A percentile compares a stretch with the other conserved stretches of the same genome.
These are phyloP conservation scores for Penicillium crustosum DNA, from an alignment of 2,329 filamentous ascomycete species.

Conservation along the genomic window DNA sequence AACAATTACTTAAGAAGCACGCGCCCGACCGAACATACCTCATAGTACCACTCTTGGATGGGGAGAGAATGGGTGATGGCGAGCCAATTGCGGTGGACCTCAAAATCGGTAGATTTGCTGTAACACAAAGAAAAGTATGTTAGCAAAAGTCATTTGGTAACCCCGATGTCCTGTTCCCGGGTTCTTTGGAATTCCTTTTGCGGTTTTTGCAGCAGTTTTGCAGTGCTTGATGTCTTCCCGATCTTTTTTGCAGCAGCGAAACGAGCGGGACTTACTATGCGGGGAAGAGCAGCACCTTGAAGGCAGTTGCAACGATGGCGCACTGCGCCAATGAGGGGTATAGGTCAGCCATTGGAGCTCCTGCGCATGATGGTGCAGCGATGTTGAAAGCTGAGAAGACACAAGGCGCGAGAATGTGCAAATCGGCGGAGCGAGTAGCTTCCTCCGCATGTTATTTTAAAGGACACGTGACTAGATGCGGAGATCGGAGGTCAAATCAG, in stretches of 20 bases:
- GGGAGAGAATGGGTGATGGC: slow-evolving; percentile 91
- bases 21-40: slow-evolving; percentile 51
- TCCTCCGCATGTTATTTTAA: slow-evolving; percentile 14
- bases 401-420: not conserved
- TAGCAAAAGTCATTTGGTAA: slow-evolving; percentile 1
- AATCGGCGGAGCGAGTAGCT: slow-evolving; percentile 4
- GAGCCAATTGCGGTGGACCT: slow-evolving; percentile 98
- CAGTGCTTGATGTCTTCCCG: not conserved
- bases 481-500: slow-evolving; percentile 29
- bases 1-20: not conserved
- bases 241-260: not conserved
- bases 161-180: not conserved
- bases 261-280: slow-evolving; percentile 19
- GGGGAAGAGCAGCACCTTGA: slow-evolving; percentile 24
- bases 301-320: slow-evolving; percentile 20
- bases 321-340: slow-evolving; percentile 63
- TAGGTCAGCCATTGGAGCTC: slow-evolving; percentile 66
- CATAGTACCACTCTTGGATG: slow-evolving; percentile 88
- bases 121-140: slow-evolving; percentile 10
- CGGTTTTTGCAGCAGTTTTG: not conserved
- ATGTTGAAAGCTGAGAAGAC: slow-evolving; percentile 4
- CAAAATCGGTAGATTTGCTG: slow-evolving; percentile 98
- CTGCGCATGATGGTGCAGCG: slow-evolving; percentile 26
- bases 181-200: rapidly evolving
- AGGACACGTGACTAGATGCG: slow-evolving; percentile 22